A percentile compares a stretch with the other conserved stretches of the same genome.
Evolutionary conservation across 1,284 basidiomycete species (phyloP).

Genomic region (Naganishia cerealis): DNA sequence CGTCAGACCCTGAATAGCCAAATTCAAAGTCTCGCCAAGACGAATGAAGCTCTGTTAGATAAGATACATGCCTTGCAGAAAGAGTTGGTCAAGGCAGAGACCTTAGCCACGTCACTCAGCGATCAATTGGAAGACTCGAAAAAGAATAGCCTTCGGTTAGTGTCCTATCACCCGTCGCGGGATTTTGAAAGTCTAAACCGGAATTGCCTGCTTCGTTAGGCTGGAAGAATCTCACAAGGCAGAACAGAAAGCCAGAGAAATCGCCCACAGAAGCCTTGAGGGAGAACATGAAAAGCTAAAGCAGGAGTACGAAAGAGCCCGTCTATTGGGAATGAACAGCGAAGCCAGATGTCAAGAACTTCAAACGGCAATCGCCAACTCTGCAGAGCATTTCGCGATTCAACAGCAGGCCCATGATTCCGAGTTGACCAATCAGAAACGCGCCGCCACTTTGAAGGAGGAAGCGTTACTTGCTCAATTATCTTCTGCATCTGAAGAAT

Average conservation of each 20-base stretch:
- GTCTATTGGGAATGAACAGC: neutral
- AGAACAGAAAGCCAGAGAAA: neutral
- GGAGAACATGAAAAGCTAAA: neutral
- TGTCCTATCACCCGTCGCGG: neutral
- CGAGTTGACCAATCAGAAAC: neutral
- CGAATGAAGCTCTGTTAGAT: neutral
- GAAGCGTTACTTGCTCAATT: neutral
- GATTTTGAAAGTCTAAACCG: neutral
- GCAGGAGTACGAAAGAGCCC: conserved; percentile 2
- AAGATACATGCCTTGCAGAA: neutral
- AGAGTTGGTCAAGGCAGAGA: conserved; percentile 1
- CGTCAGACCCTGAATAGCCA: neutral
- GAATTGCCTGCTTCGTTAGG: neutral
- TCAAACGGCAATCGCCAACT: neutral
- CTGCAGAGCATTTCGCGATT: neutral
- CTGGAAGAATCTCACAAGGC: neutral
- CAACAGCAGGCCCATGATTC: neutral
- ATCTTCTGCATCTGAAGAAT: neutral
- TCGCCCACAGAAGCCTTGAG: neutral
- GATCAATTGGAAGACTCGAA: neutral
- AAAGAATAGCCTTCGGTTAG: neutral
- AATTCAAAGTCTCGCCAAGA: neutral
- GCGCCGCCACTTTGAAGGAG: neutral
- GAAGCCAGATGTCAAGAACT: neutral
- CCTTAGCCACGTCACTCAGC: neutral